phyloP scores from a whole-genome alignment of 2,329 filamentous ascomycete genomes.

The Fonsecaea erecta region DNA sequence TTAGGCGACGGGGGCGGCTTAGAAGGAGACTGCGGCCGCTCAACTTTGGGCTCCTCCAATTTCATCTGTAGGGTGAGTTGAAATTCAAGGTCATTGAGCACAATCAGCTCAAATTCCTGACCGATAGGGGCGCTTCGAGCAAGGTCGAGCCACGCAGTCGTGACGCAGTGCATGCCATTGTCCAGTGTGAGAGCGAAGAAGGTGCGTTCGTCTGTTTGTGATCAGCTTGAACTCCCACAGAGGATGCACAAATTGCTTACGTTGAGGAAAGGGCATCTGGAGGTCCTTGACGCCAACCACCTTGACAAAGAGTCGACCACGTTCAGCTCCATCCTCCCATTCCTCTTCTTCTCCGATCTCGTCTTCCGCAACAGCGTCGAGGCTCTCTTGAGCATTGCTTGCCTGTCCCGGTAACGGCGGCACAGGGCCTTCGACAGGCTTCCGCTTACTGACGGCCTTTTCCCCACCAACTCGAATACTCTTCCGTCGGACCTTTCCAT shows the following conservation, averaged over 20 bases:
- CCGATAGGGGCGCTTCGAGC: slow-evolving; percentile 91
- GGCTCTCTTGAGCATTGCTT: slow-evolving; percentile 70
- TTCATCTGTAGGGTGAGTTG: slow-evolving; percentile 97
- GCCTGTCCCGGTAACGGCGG: slow-evolving; percentile 87
- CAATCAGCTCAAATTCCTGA: slow-evolving; percentile 96
- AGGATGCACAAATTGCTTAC: slow-evolving; percentile 60
- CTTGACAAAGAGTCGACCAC: slow-evolving; percentile 93
- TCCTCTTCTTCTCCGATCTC: slow-evolving; percentile 60
- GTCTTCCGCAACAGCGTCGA: slow-evolving; percentile 72
- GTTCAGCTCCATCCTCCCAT: slow-evolving; percentile 79
- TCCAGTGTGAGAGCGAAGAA: slow-evolving; percentile 98
- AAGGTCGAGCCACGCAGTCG: slow-evolving; percentile 91
- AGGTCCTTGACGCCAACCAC: slow-evolving; percentile 98
- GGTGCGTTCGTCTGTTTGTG: slow-evolving; percentile 73
- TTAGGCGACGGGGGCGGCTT: slow-evolving; percentile 59
- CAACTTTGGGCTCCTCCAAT: slow-evolving; percentile 76
- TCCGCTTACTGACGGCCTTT: slow-evolving; percentile 60
- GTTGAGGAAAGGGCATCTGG: slow-evolving; percentile 85
- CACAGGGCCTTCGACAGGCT: slow-evolving; percentile 66
- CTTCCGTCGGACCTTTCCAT: slow-evolving; percentile 73
- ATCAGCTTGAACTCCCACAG: slow-evolving; percentile 38
- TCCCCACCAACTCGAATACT: slow-evolving; percentile 63
- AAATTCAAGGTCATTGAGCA: slow-evolving; percentile 97
- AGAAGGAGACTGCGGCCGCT: slow-evolving; percentile 43
- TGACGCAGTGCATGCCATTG: slow-evolving; percentile 96